These are phyloP conservation scores for Rhodotorula sp. DNA, from an alignment of 1,284 basidiomycete species.

Conservation along the genomic window DNA sequence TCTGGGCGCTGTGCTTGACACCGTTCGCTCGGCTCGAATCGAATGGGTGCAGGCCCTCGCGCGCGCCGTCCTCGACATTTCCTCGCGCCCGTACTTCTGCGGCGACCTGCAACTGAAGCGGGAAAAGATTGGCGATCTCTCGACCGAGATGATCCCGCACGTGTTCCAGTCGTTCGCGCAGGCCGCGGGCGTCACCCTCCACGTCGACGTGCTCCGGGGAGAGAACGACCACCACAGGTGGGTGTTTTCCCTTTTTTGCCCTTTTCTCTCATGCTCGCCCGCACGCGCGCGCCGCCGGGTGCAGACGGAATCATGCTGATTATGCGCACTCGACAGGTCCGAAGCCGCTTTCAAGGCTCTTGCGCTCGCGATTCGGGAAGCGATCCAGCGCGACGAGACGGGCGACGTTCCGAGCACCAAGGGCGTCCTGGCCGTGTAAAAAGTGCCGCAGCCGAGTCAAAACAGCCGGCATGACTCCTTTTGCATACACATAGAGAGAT, in stretches of 20 bases:
- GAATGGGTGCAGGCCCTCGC: conserved; percentile 73
- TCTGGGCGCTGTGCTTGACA: background rate
- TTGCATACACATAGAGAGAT: no score
- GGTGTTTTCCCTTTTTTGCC: conserved; percentile 41
- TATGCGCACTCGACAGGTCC: conserved; percentile 57
- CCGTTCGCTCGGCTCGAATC: no score
- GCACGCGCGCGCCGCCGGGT: background rate
- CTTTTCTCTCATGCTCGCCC: background rate
- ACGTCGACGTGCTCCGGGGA: conserved; percentile 89
- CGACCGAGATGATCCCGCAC: conserved; percentile 94
- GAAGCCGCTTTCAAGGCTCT: conserved; percentile 98
- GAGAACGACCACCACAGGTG: conserved; percentile 98
- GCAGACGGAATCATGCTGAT: background rate
- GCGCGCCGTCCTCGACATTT: conserved; percentile 95
- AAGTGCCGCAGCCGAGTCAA: background rate
- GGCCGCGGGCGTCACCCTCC: conserved; percentile 83
- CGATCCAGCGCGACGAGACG: conserved; percentile 82
- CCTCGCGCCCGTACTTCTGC: conserved; percentile 91
- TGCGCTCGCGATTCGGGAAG: conserved; percentile 90
- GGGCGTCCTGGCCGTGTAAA: conserved; percentile 66
- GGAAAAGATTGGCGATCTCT: conserved; percentile 93
- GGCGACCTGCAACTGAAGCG: conserved; percentile 79
- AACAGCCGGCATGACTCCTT: no score
- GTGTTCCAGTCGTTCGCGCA: conserved; percentile 91
- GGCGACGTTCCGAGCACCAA: conserved; percentile 96